Percentiles rank a stretch among this genome's conserved stretches.
These are phyloP conservation scores for Lactarius akahatsu DNA, from an alignment of 768 basidiomycete species.

Conservation along the genomic window DNA sequence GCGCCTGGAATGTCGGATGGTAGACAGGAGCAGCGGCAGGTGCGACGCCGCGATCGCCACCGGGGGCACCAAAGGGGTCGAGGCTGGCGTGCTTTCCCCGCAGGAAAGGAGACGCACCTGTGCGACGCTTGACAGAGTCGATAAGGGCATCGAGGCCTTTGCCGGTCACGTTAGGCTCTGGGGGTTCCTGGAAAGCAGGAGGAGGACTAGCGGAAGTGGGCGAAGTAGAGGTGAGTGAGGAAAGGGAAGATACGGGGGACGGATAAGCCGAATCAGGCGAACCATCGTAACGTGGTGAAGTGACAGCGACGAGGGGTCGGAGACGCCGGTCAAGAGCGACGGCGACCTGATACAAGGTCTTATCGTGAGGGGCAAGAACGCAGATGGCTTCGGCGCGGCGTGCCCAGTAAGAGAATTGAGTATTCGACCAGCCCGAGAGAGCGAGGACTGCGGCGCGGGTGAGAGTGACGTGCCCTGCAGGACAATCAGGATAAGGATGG, in stretches of 20 bases:
- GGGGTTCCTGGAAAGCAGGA: constrained; percentile 36
- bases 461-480: constrained; percentile 45
- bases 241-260: constrained; percentile 27
- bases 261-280: constrained; percentile 29
- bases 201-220: constrained; percentile 21
- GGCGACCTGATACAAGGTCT: constrained; percentile 42
- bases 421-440: constrained; percentile 54
- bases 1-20: constrained; percentile 35
- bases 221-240: constrained; percentile 24
- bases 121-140: constrained; percentile 50
- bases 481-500: constrained; percentile 41
- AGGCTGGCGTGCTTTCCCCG: constrained; percentile 52
- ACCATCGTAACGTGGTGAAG: constrained; percentile 25
- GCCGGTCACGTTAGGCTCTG: constrained; percentile 45
- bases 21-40: constrained; percentile 30
- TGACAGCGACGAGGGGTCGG: constrained; percentile 33
- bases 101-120: constrained; percentile 48
- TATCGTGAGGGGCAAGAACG: constrained; percentile 44
- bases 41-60: constrained; percentile 37
- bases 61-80: constrained; percentile 47
- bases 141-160: constrained; percentile 51
- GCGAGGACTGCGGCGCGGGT: constrained; percentile 49
- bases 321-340: constrained; percentile 44
- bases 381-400: constrained; percentile 51
- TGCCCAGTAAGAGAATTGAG: constrained; percentile 56